phyloP scores from a whole-genome alignment of 176 grass and related monocot species.

The Saccharum officinarum region DNA sequence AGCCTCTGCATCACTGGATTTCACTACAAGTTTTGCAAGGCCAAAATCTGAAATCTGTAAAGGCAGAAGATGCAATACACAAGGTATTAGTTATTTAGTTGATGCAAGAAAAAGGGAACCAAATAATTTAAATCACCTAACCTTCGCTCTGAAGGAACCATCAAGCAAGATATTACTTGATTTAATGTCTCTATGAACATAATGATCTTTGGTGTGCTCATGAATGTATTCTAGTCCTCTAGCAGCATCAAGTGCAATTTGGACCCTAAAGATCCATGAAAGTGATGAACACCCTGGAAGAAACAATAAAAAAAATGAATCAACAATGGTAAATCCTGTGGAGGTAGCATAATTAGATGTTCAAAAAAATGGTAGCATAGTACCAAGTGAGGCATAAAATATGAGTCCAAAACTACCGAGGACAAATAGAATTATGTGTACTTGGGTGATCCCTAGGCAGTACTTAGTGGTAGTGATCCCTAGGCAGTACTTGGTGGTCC shows the following conservation, averaged over 20 bases:
- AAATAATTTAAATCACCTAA: slow-evolving; percentile 35
- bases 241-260: slow-evolving; percentile 93
- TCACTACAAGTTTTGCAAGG: slow-evolving; percentile 95
- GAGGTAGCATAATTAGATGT: neutral
- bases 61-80: slow-evolving; percentile 9
- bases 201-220: slow-evolving; percentile 98
- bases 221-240: slow-evolving; percentile 99
- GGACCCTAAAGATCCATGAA: slow-evolving; percentile 96
- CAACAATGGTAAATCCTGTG: neutral
- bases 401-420: neutral
- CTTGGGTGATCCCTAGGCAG: neutral
- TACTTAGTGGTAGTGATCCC: neutral
- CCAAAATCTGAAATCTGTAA: slow-evolving; percentile 97
- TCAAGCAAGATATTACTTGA: slow-evolving; percentile 99
- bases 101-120: neutral
- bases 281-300: slow-evolving; percentile 75
- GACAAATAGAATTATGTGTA: neutral
- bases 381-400: neutral
- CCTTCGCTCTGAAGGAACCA: slow-evolving; percentile 89
- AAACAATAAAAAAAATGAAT: slow-evolving; percentile 16
- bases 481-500: neutral
- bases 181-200: slow-evolving; percentile 99
- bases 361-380: neutral
- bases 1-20: slow-evolving; percentile 83
- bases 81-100: neutral